phyloP scores from a whole-genome alignment of 2,329 filamentous ascomycete species.

The Penicillium sclerotiorum region DNA sequence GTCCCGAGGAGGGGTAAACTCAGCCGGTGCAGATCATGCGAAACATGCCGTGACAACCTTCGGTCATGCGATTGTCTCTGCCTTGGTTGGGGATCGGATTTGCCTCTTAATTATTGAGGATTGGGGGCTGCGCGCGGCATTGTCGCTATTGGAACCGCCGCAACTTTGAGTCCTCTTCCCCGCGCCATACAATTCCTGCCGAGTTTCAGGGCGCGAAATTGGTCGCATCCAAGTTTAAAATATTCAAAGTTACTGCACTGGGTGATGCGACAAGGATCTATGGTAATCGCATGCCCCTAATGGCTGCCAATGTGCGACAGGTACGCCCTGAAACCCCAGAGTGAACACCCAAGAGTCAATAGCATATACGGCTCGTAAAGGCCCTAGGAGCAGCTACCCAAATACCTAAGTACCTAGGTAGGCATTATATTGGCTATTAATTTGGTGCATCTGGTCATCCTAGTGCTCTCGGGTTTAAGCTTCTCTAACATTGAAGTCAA shows the following conservation, averaged over 20 bases:
- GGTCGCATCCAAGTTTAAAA: constrained; percentile 16
- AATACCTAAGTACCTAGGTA: too few relatives aligned
- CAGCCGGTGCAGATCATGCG: constrained; percentile 28
- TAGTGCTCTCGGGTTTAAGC: constrained; percentile 1
- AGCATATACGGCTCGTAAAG: too few relatives aligned
- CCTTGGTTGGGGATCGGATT: background rate
- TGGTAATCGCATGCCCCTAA: constrained; percentile 9
- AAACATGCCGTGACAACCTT: constrained; percentile 18
- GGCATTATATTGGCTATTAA: constrained; percentile 3
- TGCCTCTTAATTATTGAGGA: background rate
- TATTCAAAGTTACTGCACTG: constrained; percentile 1
- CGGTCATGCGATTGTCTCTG: constrained; percentile 24
- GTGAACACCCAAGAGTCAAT: background rate
- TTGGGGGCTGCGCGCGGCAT: constrained; percentile 5
- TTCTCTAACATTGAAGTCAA: background rate
- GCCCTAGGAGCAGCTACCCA: too few relatives aligned
- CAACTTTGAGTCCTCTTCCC: background rate
- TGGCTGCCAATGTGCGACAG: constrained; percentile 15
- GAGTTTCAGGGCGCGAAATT: constrained; percentile 3
- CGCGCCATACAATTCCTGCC: constrained; percentile 9
- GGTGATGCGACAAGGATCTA: constrained; percentile 24
- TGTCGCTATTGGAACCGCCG: background rate
- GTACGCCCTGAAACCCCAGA: too few relatives aligned
- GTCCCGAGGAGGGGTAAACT: constrained; percentile 30
- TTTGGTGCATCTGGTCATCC: too few relatives aligned